Conservation (phyloP, 768 basidiomycete genomes). For the Mrakia blollopis region DNA sequence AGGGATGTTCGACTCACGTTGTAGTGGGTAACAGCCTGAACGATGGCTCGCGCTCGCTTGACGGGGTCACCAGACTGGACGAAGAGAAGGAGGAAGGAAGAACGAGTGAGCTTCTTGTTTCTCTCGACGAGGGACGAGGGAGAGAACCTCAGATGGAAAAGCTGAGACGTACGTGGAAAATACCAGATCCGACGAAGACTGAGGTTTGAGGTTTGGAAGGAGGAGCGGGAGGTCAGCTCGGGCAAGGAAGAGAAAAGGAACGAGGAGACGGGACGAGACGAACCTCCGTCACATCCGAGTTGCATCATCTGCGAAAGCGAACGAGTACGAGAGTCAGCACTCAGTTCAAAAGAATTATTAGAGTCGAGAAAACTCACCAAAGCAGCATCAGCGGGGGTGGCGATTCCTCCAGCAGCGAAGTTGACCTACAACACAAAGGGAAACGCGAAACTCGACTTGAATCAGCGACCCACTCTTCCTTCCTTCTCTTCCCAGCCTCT, state of each 20-base stretch:
- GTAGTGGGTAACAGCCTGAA: conserved; percentile 95
- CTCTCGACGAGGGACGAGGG: background rate
- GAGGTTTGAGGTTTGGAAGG: conserved; percentile 24
- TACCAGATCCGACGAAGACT: conserved; percentile 98
- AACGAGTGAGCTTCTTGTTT: background rate
- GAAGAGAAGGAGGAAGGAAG: conserved; percentile 14
- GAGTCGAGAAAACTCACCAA: conserved; percentile 42
- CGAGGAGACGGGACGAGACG: conserved; percentile 37
- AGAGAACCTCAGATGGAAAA: background rate
- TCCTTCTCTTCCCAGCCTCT: background rate
- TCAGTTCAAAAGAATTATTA: too few species aligned
- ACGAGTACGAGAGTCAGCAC: too few species aligned
- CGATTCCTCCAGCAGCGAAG: conserved; percentile 83
- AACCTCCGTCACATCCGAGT: conserved; percentile 91
- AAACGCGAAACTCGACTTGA: too few species aligned
- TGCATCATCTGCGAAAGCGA: conserved; percentile 81
- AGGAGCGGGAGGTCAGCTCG: background rate
- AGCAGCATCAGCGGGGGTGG: conserved; percentile 76
- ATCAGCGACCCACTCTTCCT: background rate
- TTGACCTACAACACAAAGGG: conserved; percentile 45
- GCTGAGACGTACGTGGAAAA: conserved; percentile 70
- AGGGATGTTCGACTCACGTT: conserved; percentile 48
- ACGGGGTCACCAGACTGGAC: conserved; percentile 82
- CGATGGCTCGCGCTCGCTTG: conserved; percentile 89
- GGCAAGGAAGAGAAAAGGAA: background rate